phyloP scores from a whole-genome alignment of 2,329 filamentous ascomycete genomes.

The Trichoderma brevicompactum region DNA sequence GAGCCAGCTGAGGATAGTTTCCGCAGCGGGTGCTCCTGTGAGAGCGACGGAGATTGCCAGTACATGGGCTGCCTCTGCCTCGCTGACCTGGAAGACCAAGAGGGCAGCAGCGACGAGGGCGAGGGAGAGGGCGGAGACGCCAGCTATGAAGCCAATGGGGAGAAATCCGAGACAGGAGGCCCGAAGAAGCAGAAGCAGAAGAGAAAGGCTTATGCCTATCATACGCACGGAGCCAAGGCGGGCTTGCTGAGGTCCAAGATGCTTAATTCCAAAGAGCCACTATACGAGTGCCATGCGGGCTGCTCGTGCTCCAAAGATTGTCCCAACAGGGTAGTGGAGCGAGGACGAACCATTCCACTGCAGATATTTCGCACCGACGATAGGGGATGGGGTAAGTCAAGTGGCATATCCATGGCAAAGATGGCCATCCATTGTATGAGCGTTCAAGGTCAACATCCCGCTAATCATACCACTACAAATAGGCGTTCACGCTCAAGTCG shows the following conservation, averaged over 20 bases:
- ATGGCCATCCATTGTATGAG: not conserved
- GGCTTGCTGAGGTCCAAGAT: conserved; percentile 58
- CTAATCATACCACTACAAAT: not conserved
- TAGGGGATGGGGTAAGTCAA: conserved; percentile 71
- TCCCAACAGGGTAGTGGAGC: conserved; percentile 76
- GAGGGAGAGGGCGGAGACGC: not conserved
- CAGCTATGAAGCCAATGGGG: not conserved
- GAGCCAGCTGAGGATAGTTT: conserved; percentile 63
- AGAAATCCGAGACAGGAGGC: conserved; percentile 37
- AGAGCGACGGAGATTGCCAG: conserved; percentile 65
- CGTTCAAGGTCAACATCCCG: too few species aligned
- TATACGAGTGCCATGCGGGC: conserved; percentile 79
- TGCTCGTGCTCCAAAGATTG: conserved; percentile 69
- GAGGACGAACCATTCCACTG: conserved; percentile 70
- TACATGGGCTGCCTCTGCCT: conserved; percentile 71
- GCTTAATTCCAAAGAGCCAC: conserved; percentile 60
- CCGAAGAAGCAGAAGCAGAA: conserved; percentile 34
- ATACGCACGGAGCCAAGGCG: conserved; percentile 55
- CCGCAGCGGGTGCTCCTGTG: conserved; percentile 71
- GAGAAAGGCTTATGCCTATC: conserved; percentile 64
- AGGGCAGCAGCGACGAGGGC: conserved; percentile 51
- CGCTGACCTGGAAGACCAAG: conserved; percentile 60
- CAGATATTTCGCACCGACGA: conserved; percentile 76
- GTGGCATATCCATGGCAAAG: too few species aligned
- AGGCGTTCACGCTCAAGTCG: conserved; percentile 67